phyloP scores from a whole-genome alignment of 1,139 yeast species.

The Geotrichum aggregatum region DNA sequence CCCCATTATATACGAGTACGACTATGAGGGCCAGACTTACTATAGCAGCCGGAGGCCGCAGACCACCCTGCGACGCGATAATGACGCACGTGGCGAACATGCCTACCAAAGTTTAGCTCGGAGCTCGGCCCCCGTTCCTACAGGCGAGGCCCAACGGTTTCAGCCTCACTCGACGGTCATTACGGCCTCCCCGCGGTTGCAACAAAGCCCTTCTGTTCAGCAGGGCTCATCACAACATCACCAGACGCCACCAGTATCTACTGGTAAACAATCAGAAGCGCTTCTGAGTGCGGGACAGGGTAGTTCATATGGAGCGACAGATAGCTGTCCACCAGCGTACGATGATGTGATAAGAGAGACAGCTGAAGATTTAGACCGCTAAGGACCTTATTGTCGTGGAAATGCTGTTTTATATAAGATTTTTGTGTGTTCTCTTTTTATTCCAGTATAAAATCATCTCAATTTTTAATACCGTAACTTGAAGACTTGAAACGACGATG shows the following conservation, averaged over 20 bases:
- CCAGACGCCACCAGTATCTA: too few species aligned
- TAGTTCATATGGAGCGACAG: neutral
- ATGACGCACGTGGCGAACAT: too few species aligned
- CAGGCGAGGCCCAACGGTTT: neutral
- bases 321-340: constrained; percentile 10
- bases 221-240: too few species aligned
- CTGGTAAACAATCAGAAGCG: too few species aligned
- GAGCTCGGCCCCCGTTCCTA: neutral
- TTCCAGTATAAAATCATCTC: too few species aligned
- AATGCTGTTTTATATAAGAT: too few species aligned
- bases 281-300: too few species aligned
- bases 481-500: too few species aligned
- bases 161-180: neutral
- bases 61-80: neutral
- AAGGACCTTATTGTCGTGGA: too few species aligned
- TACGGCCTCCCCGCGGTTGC: neutral
- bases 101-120: too few species aligned
- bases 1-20: constrained; percentile 3
- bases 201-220: neutral
- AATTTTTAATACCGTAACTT: too few species aligned
- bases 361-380: neutral
- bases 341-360: constrained; percentile 16
- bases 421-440: too few species aligned
- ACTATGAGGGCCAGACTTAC: constrained; percentile 12
- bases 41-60: neutral